Conservation (phyloP, 148 eudicot species). For the Talinum fruticosum region DNA sequence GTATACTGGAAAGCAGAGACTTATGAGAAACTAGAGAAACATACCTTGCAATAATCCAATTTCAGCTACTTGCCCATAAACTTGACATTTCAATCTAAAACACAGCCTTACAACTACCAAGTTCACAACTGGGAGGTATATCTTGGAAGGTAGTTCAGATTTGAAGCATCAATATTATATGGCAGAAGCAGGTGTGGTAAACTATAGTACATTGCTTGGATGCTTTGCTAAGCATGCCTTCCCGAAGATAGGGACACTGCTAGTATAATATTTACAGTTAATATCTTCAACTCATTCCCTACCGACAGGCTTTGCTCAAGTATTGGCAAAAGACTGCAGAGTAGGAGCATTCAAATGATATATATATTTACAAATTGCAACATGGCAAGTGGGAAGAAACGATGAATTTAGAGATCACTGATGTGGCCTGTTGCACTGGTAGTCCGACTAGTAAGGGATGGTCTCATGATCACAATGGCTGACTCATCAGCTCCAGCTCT, state of each 20-base stretch:
- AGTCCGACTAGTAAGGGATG: conserved; percentile 75
- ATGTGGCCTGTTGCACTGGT: conserved; percentile 29
- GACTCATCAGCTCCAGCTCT: conserved; percentile 93
- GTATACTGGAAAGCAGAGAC: background rate
- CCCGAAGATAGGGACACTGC: background rate
- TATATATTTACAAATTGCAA: conserved; percentile 8
- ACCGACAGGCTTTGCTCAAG: conserved; percentile 3
- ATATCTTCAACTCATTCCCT: conserved; percentile 11
- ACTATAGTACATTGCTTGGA: background rate
- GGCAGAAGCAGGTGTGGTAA: background rate
- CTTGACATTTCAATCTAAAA: background rate
- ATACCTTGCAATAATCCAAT: background rate
- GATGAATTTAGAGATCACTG: conserved; percentile 29
- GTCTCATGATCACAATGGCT: conserved; percentile 85
- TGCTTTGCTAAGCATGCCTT: conserved; percentile 5
- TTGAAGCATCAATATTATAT: background rate
- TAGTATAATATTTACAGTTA: conserved; percentile 23
- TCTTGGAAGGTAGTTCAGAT: background rate
- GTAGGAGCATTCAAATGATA: conserved; percentile 14
- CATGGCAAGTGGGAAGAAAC: conserved; percentile 3
- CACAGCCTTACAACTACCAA: background rate
- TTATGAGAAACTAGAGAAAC: background rate
- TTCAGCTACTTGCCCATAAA: background rate
- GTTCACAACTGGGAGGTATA: background rate
- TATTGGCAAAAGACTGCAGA: conserved; percentile 14